Conservation (phyloP, 164 flowering plant genomes). For the Paratinospora sagittata region DNA sequence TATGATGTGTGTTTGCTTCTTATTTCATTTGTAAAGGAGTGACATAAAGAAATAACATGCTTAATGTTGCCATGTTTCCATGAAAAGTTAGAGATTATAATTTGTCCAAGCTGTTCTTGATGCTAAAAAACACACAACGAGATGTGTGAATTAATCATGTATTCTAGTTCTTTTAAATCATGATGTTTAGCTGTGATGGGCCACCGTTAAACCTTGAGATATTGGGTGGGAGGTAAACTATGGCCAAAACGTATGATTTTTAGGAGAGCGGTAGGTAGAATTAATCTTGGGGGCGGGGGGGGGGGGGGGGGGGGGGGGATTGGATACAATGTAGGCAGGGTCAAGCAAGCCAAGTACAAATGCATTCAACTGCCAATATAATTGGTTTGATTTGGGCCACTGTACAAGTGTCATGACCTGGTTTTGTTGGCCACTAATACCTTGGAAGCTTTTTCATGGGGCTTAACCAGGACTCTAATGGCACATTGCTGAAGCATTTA, state of each 20-base stretch:
- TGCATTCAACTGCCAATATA: not conserved
- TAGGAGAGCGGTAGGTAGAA: not conserved
- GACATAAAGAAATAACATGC: no score
- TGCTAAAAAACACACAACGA: no score
- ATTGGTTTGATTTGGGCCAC: not conserved
- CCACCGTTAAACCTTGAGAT: not conserved
- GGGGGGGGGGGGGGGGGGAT: not conserved
- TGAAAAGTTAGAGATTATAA: no score
- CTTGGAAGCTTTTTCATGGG: not conserved
- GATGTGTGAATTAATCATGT: no score
- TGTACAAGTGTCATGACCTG: not conserved
- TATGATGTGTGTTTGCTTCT: not conserved
- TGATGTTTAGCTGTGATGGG: not conserved
- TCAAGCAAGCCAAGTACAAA: no score
- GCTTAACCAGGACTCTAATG: not conserved
- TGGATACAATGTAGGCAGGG: not conserved
- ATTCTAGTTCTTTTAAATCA: not conserved
- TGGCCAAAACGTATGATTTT: not conserved
- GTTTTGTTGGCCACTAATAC: not conserved
- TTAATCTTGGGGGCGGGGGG: not conserved
- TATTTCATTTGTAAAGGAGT: no score
- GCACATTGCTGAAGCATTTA: not conserved
- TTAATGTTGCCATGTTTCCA: not conserved
- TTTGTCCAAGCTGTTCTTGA: no score
- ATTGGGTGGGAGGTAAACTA: not conserved